Base-by-base conservation (phyloP, 2,329 filamentous ascomycete genomes). In the Phyllosticta citrichinensis region DNA sequence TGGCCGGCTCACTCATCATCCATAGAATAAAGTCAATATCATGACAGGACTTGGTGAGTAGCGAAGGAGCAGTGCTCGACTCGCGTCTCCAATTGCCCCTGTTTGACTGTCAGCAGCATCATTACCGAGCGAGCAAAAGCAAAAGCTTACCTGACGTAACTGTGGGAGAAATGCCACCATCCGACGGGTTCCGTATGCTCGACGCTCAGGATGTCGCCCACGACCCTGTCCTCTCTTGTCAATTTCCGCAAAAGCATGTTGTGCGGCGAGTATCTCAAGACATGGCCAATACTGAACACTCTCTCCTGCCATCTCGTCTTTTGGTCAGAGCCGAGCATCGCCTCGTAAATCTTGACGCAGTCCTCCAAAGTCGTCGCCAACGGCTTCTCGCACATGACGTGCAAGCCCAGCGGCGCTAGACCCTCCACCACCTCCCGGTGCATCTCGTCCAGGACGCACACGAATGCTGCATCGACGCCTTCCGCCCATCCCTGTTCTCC, bases 351-450 rank as follows among this genome's bases (percentile, higher is more conserved):
- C 52, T 79, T 79, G 40, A 96, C 77, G 70, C 91, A 97, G 67
- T 94, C 91, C 19, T 80, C 73, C 27, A 97, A 77, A 0, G 83
- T 87, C 22, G 90, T 91, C 0, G 91, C 90, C 59, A 99, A 77
- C 2, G 94, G 94, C 76, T 99, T 99, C 79, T 99, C 94, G 72
- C 91, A 95, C 80, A 97, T 89, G 65, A 97, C 85, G 72, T 97
- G 91, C 55, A 97, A 76, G 2, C 79, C 82, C 70, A 78, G 75
- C 12, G 83, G 83, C 1, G 88, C 87, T 58, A 96, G 80, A 1
- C 84, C 88, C 52, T 87, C 80, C 22, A 96, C 82, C 55, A 93
- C 90, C 61, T 91, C 87, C 56, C 85, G 85, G 73, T 99, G 94
- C 76, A 89, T 87, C 74, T 96, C 89, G 73, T 99, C 94, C 10